These are phyloP conservation scores for Viridothelium virens DNA, from an alignment of 495 filamentous ascomycete genomes.

Conservation along the genomic window DNA sequence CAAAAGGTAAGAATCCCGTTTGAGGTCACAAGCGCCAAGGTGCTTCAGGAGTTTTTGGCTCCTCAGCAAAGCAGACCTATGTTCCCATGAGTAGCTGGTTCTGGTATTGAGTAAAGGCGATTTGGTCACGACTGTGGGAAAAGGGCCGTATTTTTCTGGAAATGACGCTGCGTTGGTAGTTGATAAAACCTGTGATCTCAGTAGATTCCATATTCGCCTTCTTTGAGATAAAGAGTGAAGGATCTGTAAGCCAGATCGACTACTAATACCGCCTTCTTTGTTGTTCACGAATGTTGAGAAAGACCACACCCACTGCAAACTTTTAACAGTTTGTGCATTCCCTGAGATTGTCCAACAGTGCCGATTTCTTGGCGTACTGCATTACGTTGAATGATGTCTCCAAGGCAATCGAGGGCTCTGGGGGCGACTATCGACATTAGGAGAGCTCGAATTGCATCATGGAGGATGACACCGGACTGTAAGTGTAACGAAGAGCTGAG, in stretches of 20 bases:
- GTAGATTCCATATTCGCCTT: neutral
- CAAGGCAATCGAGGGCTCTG: no score
- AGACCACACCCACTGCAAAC: neutral
- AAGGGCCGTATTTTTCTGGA: no score
- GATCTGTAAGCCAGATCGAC: neutral
- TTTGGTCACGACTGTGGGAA: no score
- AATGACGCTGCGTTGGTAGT: neutral
- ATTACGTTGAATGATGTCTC: no score
- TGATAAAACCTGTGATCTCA: neutral
- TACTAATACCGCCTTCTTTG: neutral
- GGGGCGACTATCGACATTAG: neutral
- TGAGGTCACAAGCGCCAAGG: neutral
- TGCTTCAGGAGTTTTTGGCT: neutral
- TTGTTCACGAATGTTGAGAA: neutral
- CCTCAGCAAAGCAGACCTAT: neutral
- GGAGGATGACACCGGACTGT: neutral
- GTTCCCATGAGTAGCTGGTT: neutral
- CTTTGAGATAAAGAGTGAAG: neutral
- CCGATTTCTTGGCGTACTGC: no score
- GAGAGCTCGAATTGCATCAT: neutral
- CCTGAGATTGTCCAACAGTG: no score
- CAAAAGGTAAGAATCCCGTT: neutral
- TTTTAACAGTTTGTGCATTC: neutral
- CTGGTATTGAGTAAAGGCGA: no score
- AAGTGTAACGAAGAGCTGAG: neutral